Evolutionary conservation across 176 grass and related monocot genomes (phyloP), one percentile per base, ranked within the genome.

Genomic region (Aegilops bicornis): DNA sequence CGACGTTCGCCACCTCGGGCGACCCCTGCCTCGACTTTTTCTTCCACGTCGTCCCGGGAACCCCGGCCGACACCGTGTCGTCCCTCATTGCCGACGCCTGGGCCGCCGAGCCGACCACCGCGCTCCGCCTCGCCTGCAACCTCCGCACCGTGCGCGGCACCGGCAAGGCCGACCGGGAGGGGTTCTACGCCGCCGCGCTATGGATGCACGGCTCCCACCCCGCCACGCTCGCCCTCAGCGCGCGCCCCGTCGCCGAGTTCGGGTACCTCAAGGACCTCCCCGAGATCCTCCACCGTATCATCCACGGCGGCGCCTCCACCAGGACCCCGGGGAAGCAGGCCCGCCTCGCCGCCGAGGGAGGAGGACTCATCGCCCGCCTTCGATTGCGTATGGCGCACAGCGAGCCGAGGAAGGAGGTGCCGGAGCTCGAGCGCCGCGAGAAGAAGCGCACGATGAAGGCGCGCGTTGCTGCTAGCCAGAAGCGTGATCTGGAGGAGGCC

Each of bases 101-200:
- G 91, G 73, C 69, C 16, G 48, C 83, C 19, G 69, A 92, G 32
- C 75, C 79, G 1, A 1, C 5, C 79, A 91, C 90, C 58, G 86
- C 86, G 10, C 86, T 95, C 76, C 82, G 77, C 48, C 86, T 95
- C 24, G 50, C 80, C 10, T 92, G 88, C 72, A 86, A 92, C 52
- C 90, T 95, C 33, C 79, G 92, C 9, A 92, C 90, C 40, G 90
- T 96, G 82, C 90, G 96, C 52, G 92, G 93, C 78, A 80, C 79
- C 10, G 93, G 91, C 40, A 95, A 98, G 82, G 88, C 93, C 30
- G 91, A 95, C 70, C 91, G 88, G 10, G 86, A 95, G 20, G 91
- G 96, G 0, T 98, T 98, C 86, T 95, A 98, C 81, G 64, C 93
- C 37, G 70, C 88, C 14, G 88, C 91, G 40, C 76, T 94, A 20